A percentile compares a stretch with the other conserved stretches of the same genome.
Conservation (phyloP, 257 asterid species). For the Avicennia marina region DNA sequence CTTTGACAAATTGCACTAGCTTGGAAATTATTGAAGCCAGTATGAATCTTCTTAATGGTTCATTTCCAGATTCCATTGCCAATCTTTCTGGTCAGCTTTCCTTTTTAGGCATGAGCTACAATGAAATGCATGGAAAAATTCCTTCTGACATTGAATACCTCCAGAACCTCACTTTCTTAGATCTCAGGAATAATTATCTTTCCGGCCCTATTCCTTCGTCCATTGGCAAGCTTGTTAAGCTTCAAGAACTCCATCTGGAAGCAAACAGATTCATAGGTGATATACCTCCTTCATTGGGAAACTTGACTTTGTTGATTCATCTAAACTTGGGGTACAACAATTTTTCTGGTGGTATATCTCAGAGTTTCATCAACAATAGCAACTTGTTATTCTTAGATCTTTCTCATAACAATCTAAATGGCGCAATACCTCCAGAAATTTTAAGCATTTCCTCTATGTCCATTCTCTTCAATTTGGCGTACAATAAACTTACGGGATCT, state of each 20-base stretch:
- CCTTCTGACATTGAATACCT: slow-evolving; percentile 31
- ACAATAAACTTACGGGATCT: slow-evolving; percentile 14
- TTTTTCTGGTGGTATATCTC: slow-evolving; percentile 20
- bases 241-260: slow-evolving; percentile 15
- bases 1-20: slow-evolving; percentile 30
- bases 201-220: slow-evolving; percentile 25
- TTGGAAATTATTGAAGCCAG: slow-evolving; percentile 17
- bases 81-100: slow-evolving; percentile 27
- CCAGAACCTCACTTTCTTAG: slow-evolving; percentile 10
- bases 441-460: slow-evolving; percentile 17
- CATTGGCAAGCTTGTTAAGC: slow-evolving; percentile 19
- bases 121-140: slow-evolving; percentile 35
- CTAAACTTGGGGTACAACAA: slow-evolving; percentile 9
- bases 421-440: slow-evolving; percentile 12
- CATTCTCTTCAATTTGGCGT: slow-evolving; percentile 12
- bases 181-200: slow-evolving; percentile 23
- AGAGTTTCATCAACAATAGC: slow-evolving; percentile 9
- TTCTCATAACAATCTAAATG: slow-evolving; percentile 18
- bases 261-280: slow-evolving; percentile 6
- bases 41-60: slow-evolving; percentile 29
- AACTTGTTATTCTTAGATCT: slow-evolving; percentile 9
- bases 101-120: slow-evolving; percentile 12
- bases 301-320: slow-evolving; percentile 5
- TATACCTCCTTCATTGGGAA: slow-evolving; percentile 28
- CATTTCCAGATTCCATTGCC: slow-evolving; percentile 24